Evolutionary conservation across 306 rosid species (phyloP).

Genomic region (Vicia faba): DNA sequence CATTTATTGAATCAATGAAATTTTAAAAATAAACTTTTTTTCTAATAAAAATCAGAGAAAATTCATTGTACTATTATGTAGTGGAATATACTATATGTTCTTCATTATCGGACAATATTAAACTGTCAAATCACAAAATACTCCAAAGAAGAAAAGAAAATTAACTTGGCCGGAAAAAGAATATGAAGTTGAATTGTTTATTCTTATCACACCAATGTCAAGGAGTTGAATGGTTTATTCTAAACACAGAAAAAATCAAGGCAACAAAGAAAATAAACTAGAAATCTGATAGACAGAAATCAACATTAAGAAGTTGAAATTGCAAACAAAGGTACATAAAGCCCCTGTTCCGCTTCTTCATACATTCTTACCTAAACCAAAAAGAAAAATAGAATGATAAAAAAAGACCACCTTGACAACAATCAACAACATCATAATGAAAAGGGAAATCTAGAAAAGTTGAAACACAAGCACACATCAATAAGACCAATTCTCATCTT

Average conservation of each 20-base stretch:
- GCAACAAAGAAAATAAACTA: slow-evolving; percentile 2
- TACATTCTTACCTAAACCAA: slow-evolving; percentile 36
- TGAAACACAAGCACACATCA: slow-evolving; percentile 64
- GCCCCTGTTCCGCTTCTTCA: slow-evolving; percentile 38
- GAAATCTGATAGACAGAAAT: slow-evolving; percentile 20
- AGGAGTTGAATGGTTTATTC: slow-evolving; percentile 14
- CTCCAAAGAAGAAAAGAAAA: background rate
- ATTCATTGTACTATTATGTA: too few relatives aligned
- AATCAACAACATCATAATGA: slow-evolving; percentile 29
- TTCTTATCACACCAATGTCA: background rate
- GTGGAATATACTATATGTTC: background rate
- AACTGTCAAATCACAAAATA: background rate
- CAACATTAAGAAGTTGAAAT: slow-evolving; percentile 48
- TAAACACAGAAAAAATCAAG: background rate
- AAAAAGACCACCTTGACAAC: slow-evolving; percentile 38
- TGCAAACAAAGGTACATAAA: slow-evolving; percentile 25
- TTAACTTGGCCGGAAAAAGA: background rate
- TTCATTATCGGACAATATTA: slow-evolving; percentile 1
- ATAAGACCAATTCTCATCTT: slow-evolving; percentile 79
- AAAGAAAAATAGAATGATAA: background rate
- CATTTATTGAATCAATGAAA: too few relatives aligned
- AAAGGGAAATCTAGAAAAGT: slow-evolving; percentile 10
- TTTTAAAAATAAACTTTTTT: too few relatives aligned
- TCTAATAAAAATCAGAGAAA: too few relatives aligned
- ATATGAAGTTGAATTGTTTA: slow-evolving; percentile 20